These are phyloP conservation scores for Monosporozyma aquatica DNA, from an alignment of 805 yeast genomes.

Conservation along the genomic window DNA sequence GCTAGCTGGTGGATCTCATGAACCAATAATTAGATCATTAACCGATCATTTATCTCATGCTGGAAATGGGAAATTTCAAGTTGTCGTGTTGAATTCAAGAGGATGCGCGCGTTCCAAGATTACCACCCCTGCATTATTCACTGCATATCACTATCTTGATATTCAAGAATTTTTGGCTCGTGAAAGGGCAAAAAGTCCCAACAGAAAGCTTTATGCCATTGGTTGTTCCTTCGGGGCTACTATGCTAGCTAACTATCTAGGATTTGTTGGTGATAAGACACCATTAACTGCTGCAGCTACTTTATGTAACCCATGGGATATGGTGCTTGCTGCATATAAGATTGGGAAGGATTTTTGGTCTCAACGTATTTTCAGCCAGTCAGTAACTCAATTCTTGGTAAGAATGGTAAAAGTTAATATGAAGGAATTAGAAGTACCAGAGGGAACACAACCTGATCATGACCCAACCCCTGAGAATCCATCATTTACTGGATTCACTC, in stretches of 20 bases:
- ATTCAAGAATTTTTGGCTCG: constrained; percentile 48
- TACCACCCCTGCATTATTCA: constrained; percentile 56
- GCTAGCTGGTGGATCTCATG: constrained; percentile 73
- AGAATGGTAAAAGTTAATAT: constrained; percentile 39
- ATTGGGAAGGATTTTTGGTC: constrained; percentile 35
- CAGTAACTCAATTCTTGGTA: constrained; percentile 34
- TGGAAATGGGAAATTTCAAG: constrained; percentile 39
- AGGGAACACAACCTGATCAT: constrained; percentile 11
- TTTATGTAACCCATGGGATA: constrained; percentile 68
- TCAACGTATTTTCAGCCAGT: constrained; percentile 34
- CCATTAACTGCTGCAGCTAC: constrained; percentile 50
- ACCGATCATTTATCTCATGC: constrained; percentile 35
- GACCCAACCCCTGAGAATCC: constrained; percentile 15
- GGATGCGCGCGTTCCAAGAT: constrained; percentile 73
- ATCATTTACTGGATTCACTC: constrained; percentile 21
- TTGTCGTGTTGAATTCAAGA: constrained; percentile 56
- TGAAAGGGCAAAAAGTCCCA: constrained; percentile 45
- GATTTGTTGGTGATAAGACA: constrained; percentile 49
- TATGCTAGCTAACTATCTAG: constrained; percentile 56
- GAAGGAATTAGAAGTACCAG: constrained; percentile 19
- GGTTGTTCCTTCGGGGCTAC: constrained; percentile 73
- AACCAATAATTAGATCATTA: constrained; percentile 56
- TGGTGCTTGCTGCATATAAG: constrained; percentile 44
- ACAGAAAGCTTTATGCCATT: constrained; percentile 52
- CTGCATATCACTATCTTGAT: constrained; percentile 64